Evolutionary conservation across 1,284 basidiomycete genomes (phyloP), one percentile per base, ranked within the genome.

Genomic region (Apiotrichum sp.): DNA sequence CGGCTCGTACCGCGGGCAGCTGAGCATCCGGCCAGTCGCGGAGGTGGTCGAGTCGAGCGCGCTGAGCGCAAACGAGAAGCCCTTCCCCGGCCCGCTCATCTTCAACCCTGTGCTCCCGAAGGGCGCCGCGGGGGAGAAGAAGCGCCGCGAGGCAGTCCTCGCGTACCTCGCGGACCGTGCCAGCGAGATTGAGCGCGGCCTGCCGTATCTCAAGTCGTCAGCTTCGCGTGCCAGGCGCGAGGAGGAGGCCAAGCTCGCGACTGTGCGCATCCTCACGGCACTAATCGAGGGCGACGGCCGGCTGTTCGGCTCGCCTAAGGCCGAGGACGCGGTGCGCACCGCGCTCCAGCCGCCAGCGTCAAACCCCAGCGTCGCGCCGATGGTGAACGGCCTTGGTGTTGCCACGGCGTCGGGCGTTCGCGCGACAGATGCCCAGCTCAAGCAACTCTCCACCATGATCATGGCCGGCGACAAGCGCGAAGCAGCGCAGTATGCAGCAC

Each of bases 241-340:
- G 53, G 81, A 85, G 16, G 89, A 93, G 66, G 87, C 86, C 29
- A 91, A 86, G 71, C 76, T 89, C 34, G 79, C 85, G 1, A 74
- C 96, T n/a, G 79, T 91, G 35, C 84, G 82, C 62, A 68, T 96
- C 40, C 74, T 96, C 52, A 86, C 82, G 66, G 79, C 87, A 7
- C 82, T 96, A 81, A 80, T 96, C 0, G 86, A 92, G 64, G 84
- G 93, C 65, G 90, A 96, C 61, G 93, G 93, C 0, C 83, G 83
- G 51, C 74, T 95, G 31, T 83, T 84, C 43, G 90, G 90, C 66
- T 92, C 89, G 42, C 74, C 86, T 32, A 79, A 84, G 57, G 80
- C 87, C 32, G 90, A 93, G 61, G 76, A 79, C 4, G 85, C 83
- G 3, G 78, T 86, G 11, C 80, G 84, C 46, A 65, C 78, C 10